Conservation (phyloP, 164 flowering plant species). For the Paratinospora sagittata region DNA sequence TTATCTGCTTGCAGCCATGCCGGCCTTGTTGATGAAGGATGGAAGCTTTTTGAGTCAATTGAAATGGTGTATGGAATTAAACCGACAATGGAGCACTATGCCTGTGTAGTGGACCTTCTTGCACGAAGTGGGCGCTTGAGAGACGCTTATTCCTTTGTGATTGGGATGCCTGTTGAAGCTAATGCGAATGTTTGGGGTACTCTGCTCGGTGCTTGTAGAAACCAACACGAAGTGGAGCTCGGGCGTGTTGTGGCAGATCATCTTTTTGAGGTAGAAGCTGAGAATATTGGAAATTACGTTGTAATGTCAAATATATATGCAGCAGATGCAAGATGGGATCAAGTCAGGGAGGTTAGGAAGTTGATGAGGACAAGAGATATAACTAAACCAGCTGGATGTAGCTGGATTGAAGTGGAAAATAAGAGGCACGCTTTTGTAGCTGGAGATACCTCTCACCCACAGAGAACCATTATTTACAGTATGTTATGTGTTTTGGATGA, state of each 20-base stretch:
- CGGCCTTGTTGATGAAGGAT: constrained; percentile 67
- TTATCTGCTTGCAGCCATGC: constrained; percentile 81
- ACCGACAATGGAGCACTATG: constrained; percentile 80
- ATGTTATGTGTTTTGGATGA: constrained; percentile 33
- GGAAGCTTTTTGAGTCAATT: constrained; percentile 51
- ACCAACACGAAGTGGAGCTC: constrained; percentile 53
- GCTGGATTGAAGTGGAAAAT: constrained; percentile 73
- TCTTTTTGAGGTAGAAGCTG: constrained; percentile 45
- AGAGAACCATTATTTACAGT: constrained; percentile 33
- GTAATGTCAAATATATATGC: constrained; percentile 74
- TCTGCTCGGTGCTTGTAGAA: constrained; percentile 67
- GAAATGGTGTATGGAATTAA: constrained; percentile 42
- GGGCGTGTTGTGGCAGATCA: constrained; percentile 52
- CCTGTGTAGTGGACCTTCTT: constrained; percentile 74
- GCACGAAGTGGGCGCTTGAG: constrained; percentile 56
- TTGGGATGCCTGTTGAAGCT: constrained; percentile 55
- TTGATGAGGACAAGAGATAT: constrained; percentile 54
- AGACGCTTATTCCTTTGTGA: constrained; percentile 61
- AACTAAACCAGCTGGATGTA: constrained; percentile 76
- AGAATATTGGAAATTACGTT: constrained; percentile 60
- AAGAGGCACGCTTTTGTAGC: constrained; percentile 51
- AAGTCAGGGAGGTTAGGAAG: constrained; percentile 60
- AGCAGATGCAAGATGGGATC: constrained; percentile 72
- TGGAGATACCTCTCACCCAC: constrained; percentile 59
- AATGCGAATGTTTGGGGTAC: constrained; percentile 72